Percentiles rank a stretch among this genome's conserved stretches.
Conservation (phyloP, 768 basidiomycete genomes). For the Russula emetica region DNA sequence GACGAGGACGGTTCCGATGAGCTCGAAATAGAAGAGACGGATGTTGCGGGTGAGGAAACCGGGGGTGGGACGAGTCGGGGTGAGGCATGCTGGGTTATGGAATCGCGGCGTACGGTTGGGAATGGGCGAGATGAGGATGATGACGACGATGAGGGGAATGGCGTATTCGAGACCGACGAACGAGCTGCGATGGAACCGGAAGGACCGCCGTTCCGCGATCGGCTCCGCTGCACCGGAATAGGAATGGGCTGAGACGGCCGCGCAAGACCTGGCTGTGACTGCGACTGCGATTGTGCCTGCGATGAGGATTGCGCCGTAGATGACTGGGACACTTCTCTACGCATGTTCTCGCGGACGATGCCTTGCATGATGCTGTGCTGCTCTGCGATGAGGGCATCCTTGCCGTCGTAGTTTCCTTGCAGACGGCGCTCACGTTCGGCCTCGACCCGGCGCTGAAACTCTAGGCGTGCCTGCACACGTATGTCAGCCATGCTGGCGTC, state of each 20-base stretch:
- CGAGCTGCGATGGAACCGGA: conserved; percentile 1
- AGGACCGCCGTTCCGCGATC: conserved; percentile 13
- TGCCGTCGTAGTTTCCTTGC: conserved; percentile 17
- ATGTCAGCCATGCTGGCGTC: conserved; percentile 25
- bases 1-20: conserved; percentile 8
- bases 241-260: conserved; percentile 21
- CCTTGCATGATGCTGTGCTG: conserved; percentile 20
- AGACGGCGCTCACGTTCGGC: conserved; percentile 23
- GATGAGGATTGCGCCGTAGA: not conserved
- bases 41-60: conserved; percentile 10
- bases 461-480: conserved; percentile 18
- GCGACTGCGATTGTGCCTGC: not conserved
- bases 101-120: conserved; percentile 16
- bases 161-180: conserved; percentile 8
- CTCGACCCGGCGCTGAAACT: conserved; percentile 25
- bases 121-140: conserved; percentile 12
- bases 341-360: conserved; percentile 16
- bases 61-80: conserved; percentile 6
- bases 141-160: conserved; percentile 3
- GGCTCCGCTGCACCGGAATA: conserved; percentile 16
- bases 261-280: not conserved
- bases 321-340: not conserved
- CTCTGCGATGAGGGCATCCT: conserved; percentile 23
- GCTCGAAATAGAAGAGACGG: conserved; percentile 14
- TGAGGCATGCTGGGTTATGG: conserved; percentile 3